phyloP scores from a whole-genome alignment of 2,329 filamentous ascomycete species.

The Gliomastix tumulicola region DNA sequence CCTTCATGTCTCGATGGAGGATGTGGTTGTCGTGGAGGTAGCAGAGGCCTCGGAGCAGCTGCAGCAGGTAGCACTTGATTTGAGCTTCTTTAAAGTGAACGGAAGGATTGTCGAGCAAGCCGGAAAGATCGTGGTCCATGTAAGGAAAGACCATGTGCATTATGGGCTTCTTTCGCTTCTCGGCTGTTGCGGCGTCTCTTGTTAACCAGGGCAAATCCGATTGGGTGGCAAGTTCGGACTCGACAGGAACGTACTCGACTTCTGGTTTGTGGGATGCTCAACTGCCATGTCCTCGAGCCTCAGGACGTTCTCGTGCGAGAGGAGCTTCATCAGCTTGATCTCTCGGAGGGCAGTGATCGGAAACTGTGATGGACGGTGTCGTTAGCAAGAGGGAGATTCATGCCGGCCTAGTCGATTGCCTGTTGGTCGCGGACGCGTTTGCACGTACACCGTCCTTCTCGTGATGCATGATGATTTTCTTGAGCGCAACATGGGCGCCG shows the following conservation, averaged over 20 bases:
- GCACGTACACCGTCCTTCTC: slow-evolving; percentile 83
- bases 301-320: slow-evolving; percentile 87
- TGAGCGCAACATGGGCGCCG: slow-evolving; percentile 74
- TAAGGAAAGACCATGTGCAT: slow-evolving; percentile 99
- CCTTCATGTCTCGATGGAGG: slow-evolving; percentile 97
- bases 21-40: slow-evolving; percentile 90
- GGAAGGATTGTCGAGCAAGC: slow-evolving; percentile 87
- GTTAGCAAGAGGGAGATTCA: slow-evolving; percentile 8
- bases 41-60: slow-evolving; percentile 79
- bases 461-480: slow-evolving; percentile 99
- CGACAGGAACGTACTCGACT: slow-evolving; percentile 42
- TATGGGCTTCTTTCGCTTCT: slow-evolving; percentile 74
- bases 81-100: slow-evolving; percentile 83
- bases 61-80: slow-evolving; percentile 96
- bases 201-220: background rate
- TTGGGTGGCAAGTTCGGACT: background rate
- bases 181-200: slow-evolving; percentile 40
- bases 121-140: slow-evolving; percentile 98
- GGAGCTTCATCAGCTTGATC: slow-evolving; percentile 92
- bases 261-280: slow-evolving; percentile 62
- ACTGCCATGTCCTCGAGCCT: slow-evolving; percentile 93
- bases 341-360: slow-evolving; percentile 97
- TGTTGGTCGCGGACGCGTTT: background rate
- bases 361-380: slow-evolving; percentile 48
- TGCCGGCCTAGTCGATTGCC: background rate